Conservation (phyloP, 1,284 basidiomycete genomes). For the Cutaneotrichosporon daszewskae region DNA sequence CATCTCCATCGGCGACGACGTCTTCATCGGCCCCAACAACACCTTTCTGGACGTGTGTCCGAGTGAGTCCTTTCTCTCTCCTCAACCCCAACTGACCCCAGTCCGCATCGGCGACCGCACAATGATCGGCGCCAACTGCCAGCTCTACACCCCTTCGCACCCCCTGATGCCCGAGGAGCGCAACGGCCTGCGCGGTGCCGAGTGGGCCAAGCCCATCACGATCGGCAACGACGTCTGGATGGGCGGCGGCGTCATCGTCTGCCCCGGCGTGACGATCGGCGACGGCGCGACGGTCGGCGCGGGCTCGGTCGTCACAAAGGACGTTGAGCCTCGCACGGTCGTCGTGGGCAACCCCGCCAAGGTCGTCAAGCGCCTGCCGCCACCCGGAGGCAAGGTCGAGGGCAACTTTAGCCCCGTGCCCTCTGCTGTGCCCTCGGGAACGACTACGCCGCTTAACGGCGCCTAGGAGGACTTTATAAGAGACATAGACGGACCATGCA, state of each 20-base stretch:
- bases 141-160: slow-evolving; percentile 47
- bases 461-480: too few species aligned
- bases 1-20: slow-evolving; percentile 37
- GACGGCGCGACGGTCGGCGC: slow-evolving; percentile 50
- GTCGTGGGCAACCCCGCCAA: slow-evolving; percentile 51
- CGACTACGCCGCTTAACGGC: too few species aligned
- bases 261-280: slow-evolving; percentile 51
- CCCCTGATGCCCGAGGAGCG: slow-evolving; percentile 47
- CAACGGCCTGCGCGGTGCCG: slow-evolving; percentile 36
- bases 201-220: slow-evolving; percentile 43
- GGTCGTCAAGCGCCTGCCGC: slow-evolving; percentile 45
- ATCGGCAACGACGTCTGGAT: slow-evolving; percentile 50
- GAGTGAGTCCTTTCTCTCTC: slow-evolving; percentile 23
- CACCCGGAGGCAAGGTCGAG: slow-evolving; percentile 21
- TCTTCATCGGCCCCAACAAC: slow-evolving; percentile 39
- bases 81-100: slow-evolving; percentile 10
- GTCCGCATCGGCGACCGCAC: slow-evolving; percentile 44
- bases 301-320: slow-evolving; percentile 50
- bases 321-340: slow-evolving; percentile 46
- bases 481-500: too few species aligned
- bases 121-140: slow-evolving; percentile 46
- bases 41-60: slow-evolving; percentile 41
- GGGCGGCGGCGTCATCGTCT: slow-evolving; percentile 49
- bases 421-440: too few species aligned
- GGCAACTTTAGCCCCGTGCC: too few species aligned